phyloP scores from a whole-genome alignment of 2,329 filamentous ascomycete species.

The Ceratocystiopsis sp. region DNA sequence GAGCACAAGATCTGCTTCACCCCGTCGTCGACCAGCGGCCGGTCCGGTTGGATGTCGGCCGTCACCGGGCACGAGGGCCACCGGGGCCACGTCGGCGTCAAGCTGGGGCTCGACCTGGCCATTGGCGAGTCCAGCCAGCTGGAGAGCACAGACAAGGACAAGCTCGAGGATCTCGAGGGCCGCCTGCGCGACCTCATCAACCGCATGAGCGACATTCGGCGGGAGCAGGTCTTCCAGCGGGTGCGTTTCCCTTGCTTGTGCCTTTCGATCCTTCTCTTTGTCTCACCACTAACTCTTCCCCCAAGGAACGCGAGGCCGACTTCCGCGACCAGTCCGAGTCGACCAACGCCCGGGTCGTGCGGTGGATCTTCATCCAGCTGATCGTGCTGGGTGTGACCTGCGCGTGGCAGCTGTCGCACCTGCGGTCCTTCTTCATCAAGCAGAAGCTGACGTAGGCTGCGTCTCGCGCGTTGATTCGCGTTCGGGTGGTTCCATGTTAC shows the following conservation, averaged over 20 bases:
- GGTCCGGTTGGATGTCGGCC: conserved; percentile 53
- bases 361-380: conserved; percentile 87
- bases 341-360: conserved; percentile 79
- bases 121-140: conserved; percentile 92
- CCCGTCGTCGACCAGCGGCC: conserved; percentile 55
- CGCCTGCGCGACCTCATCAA: conserved; percentile 82
- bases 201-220: conserved; percentile 69
- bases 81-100: conserved; percentile 54
- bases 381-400: conserved; percentile 72
- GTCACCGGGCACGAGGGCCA: conserved; percentile 18
- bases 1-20: conserved; percentile 94
- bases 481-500: no score
- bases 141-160: conserved; percentile 82
- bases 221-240: conserved; percentile 93
- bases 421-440: conserved; percentile 98
- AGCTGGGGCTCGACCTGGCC: conserved; percentile 72
- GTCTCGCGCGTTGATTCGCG: no score
- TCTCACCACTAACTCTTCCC: no score
- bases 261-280: no score
- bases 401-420: conserved; percentile 91
- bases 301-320: conserved; percentile 72
- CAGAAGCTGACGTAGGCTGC: conserved; percentile 75
- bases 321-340: conserved; percentile 95
- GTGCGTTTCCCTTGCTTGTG: no score
- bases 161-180: conserved; percentile 76